phyloP scores from a whole-genome alignment of 1,284 basidiomycete genomes.

The Calocybe gambosa region DNA sequence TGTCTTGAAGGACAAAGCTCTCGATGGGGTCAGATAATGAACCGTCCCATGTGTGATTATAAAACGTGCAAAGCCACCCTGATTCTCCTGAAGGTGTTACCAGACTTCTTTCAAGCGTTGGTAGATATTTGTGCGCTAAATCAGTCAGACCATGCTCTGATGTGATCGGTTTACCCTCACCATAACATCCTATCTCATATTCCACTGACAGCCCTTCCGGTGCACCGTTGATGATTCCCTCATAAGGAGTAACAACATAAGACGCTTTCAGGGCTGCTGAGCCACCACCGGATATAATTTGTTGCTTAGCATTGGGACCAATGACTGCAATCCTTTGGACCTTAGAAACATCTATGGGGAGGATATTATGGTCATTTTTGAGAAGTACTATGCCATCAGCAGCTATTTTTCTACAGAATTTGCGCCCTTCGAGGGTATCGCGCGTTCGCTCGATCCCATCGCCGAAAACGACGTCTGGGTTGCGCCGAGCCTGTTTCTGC shows the following conservation, averaged over 20 bases:
- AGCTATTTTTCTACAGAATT: conserved; percentile 53
- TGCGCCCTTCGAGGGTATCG: conserved; percentile 48
- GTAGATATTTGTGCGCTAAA: conserved; percentile 58
- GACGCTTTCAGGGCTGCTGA: conserved; percentile 67
- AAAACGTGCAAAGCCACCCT: conserved; percentile 62
- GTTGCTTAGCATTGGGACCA: conserved; percentile 64
- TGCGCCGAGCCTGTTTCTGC: conserved; percentile 50
- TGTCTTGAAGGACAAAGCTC: conserved; percentile 50
- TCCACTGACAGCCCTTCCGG: conserved; percentile 40
- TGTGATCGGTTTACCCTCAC: conserved; percentile 26
- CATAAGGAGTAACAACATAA: conserved; percentile 61
- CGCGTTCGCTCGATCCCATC: conserved; percentile 56
- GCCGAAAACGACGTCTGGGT: conserved; percentile 59
- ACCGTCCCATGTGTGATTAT: conserved; percentile 43
- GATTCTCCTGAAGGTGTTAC: conserved; percentile 42
- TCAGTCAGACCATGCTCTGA: background rate
- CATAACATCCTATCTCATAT: conserved; percentile 56
- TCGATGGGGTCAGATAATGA: conserved; percentile 38
- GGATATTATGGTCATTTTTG: conserved; percentile 52
- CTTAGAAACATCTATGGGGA: conserved; percentile 47
- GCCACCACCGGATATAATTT: conserved; percentile 69
- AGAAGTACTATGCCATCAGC: conserved; percentile 64
- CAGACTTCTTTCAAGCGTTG: conserved; percentile 52
- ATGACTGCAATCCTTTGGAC: conserved; percentile 64
- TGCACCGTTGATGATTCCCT: conserved; percentile 46